Evolutionary conservation across 1,284 basidiomycete genomes (phyloP).

Genomic region (Tremellales sp.): DNA sequence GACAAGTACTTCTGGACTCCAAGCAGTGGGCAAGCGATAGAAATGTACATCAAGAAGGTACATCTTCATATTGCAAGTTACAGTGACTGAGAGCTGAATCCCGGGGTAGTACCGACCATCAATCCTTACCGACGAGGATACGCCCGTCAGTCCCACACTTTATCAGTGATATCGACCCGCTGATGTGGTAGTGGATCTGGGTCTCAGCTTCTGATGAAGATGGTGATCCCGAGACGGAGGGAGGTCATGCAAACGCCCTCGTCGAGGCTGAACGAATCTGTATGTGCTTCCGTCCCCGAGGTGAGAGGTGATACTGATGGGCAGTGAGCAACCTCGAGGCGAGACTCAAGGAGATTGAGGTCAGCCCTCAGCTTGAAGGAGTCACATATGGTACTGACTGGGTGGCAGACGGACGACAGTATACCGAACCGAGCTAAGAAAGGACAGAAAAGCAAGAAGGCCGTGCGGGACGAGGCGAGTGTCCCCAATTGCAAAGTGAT

Average conservation of each 20-base stretch:
- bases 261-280: slow-evolving; percentile 12
- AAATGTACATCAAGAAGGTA: slow-evolving; percentile 28
- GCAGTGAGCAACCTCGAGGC: slow-evolving; percentile 18
- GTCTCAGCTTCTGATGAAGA: slow-evolving; percentile 3
- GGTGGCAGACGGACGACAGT: slow-evolving; percentile 15
- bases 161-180: neutral
- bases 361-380: slow-evolving; percentile 5
- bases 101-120: slow-evolving; percentile 18
- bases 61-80: too few relatives aligned
- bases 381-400: neutral
- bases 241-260: slow-evolving; percentile 7
- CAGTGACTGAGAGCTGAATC: neutral
- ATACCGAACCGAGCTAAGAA: slow-evolving; percentile 32
- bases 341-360: slow-evolving; percentile 20
- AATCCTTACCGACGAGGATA: slow-evolving; percentile 13
- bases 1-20: slow-evolving; percentile 22
- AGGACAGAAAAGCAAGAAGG: slow-evolving; percentile 30
- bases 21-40: slow-evolving; percentile 7
- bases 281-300: slow-evolving; percentile 7
- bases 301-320: slow-evolving; percentile 2
- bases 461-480: slow-evolving; percentile 22
- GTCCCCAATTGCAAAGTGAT: neutral
- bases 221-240: slow-evolving; percentile 16
- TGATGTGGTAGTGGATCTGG: slow-evolving; percentile 25
- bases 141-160: slow-evolving; percentile 10